phyloP scores from a whole-genome alignment of 2,329 filamentous ascomycete species.

The Lachnellula arida region DNA sequence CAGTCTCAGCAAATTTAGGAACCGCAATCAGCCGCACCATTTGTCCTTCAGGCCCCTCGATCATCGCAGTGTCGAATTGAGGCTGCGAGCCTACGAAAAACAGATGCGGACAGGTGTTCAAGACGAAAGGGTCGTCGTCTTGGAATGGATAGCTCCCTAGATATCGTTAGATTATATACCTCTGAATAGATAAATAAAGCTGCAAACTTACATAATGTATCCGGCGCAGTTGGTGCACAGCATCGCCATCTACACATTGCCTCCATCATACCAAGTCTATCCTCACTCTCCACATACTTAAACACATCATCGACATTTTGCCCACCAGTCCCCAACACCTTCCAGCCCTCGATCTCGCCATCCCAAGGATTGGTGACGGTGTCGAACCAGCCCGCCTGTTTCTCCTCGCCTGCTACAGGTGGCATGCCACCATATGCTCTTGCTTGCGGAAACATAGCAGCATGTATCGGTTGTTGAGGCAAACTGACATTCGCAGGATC shows the following conservation, averaged over 20 bases:
- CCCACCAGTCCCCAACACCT: slow-evolving; percentile 78
- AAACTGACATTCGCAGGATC: slow-evolving; percentile 88
- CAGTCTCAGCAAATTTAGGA: slow-evolving; percentile 73
- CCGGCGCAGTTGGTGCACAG: slow-evolving; percentile 87
- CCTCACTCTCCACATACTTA: slow-evolving; percentile 78
- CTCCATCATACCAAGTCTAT: slow-evolving; percentile 86
- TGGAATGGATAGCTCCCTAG: slow-evolving; percentile 94
- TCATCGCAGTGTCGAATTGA: slow-evolving; percentile 65
- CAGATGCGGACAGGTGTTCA: slow-evolving; percentile 80
- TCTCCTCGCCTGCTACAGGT: slow-evolving; percentile 31
- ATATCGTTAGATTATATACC: slow-evolving; percentile 5
- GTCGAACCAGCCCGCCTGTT: slow-evolving; percentile 72
- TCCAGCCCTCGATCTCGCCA: slow-evolving; percentile 84
- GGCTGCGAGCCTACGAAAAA: slow-evolving; percentile 88
- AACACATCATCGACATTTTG: slow-evolving; percentile 93
- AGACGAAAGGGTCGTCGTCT: slow-evolving; percentile 84
- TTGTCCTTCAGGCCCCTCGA: slow-evolving; percentile 64
- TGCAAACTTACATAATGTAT: slow-evolving; percentile 74
- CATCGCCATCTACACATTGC: slow-evolving; percentile 89
- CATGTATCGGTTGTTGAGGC: slow-evolving; percentile 89
- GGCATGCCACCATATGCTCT: slow-evolving; percentile 57
- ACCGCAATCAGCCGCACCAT: slow-evolving; percentile 74
- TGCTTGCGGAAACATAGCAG: slow-evolving; percentile 80
- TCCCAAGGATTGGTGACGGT: slow-evolving; percentile 91
- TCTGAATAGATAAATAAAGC: not conserved